Evolutionary conservation across 75 land plant species (phyloP).

Genomic region (Ceratopteris richardii): DNA sequence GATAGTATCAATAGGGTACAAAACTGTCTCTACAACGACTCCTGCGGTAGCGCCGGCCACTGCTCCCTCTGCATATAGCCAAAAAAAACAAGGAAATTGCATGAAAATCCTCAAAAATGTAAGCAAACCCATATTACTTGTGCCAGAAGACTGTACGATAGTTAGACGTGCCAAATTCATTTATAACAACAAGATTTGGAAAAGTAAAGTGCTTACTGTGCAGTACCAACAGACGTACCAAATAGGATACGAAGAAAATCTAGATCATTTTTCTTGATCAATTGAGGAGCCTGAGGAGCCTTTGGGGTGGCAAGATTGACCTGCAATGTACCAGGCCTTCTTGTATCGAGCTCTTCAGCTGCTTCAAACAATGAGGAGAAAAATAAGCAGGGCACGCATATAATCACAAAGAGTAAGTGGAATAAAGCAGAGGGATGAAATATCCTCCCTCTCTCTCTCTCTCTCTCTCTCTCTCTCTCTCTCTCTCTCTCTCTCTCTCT

Average conservation of each 20-base stretch:
- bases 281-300: background rate
- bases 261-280: background rate
- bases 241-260: slow-evolving; percentile 1
- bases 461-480: background rate
- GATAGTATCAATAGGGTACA: slow-evolving; percentile 94
- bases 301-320: background rate
- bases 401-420: no score
- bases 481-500: slow-evolving; percentile 7
- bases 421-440: no score
- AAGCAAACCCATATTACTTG: no score
- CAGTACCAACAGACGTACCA: background rate
- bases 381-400: no score
- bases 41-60: slow-evolving; percentile 91
- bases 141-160: background rate
- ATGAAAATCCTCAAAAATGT: background rate
- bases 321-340: slow-evolving; percentile 1
- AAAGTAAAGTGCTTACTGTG: no score
- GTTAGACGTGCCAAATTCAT: background rate
- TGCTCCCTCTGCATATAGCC: slow-evolving; percentile 54
- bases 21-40: slow-evolving; percentile 81
- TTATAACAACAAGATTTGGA: background rate
- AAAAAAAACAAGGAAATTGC: background rate
- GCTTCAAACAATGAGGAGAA: background rate
- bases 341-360: background rate
- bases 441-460: slow-evolving; percentile 1